Conservation (phyloP, 441 rosid genomes). For the Corymbia calophylla region DNA sequence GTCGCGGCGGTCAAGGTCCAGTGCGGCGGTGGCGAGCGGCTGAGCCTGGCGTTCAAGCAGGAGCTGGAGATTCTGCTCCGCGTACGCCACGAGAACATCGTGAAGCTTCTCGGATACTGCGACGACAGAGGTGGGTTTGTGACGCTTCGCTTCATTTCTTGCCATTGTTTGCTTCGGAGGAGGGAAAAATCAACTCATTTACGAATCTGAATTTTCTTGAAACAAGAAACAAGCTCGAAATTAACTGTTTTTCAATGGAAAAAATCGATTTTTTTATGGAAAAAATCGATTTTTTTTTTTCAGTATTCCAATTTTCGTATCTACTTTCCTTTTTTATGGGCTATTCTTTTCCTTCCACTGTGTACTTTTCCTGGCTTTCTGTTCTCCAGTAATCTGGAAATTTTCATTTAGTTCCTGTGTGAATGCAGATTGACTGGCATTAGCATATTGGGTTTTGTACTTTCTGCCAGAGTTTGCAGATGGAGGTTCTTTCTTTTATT, state of each 20-base stretch:
- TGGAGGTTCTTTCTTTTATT: not conserved
- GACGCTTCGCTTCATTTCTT: not conserved
- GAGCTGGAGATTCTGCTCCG: slow-evolving; percentile 66
- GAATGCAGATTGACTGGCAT: not conserved
- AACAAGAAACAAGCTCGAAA: not conserved
- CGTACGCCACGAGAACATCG: slow-evolving; percentile 57
- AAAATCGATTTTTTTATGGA: not conserved
- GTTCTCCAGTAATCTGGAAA: not conserved
- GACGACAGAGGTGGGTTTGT: slow-evolving; percentile 41
- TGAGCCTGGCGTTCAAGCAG: slow-evolving; percentile 46
- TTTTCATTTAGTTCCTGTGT: not conserved
- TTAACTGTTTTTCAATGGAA: not conserved
- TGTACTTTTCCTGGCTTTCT: not conserved
- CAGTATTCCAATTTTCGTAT: not conserved
- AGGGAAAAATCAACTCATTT: not conserved
- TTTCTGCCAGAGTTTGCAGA: not conserved
- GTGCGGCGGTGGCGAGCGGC: slow-evolving; percentile 45
- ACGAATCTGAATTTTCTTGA: not conserved
- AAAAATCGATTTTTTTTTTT: not conserved
- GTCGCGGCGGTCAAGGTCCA: slow-evolving; percentile 64
- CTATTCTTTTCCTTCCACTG: not conserved
- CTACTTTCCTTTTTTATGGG: not conserved
- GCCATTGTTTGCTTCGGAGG: not conserved
- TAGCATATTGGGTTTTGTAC: not conserved
- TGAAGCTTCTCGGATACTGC: slow-evolving; percentile 68